Evolutionary conservation across 2,329 filamentous ascomycete genomes (phyloP).

Genomic region (Amauroascus verrucosus): DNA sequence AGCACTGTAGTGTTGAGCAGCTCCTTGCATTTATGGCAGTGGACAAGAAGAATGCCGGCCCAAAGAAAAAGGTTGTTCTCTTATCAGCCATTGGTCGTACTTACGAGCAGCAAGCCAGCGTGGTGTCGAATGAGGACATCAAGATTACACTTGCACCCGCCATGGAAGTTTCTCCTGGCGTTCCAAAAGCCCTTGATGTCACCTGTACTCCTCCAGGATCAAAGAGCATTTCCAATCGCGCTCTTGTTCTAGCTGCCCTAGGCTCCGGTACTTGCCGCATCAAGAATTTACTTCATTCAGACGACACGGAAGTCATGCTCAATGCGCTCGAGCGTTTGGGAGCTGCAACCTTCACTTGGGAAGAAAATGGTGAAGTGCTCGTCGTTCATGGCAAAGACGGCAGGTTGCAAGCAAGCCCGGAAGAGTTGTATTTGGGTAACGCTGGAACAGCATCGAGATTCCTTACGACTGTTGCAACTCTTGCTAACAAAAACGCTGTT

Average conservation of each 20-base stretch:
- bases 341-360: slow-evolving; percentile 84
- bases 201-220: slow-evolving; percentile 84
- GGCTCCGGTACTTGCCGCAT: slow-evolving; percentile 77
- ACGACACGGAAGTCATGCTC: slow-evolving; percentile 95
- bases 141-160: slow-evolving; percentile 72
- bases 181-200: slow-evolving; percentile 55
- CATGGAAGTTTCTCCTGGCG: slow-evolving; percentile 61
- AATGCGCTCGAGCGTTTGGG: slow-evolving; percentile 76
- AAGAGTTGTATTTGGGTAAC: slow-evolving; percentile 85
- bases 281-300: slow-evolving; percentile 86
- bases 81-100: slow-evolving; percentile 83
- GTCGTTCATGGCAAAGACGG: slow-evolving; percentile 89
- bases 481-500: slow-evolving; percentile 57
- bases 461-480: slow-evolving; percentile 77
- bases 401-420: slow-evolving; percentile 60
- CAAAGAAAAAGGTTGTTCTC: slow-evolving; percentile 90
- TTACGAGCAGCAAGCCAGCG: slow-evolving; percentile 74
- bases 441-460: slow-evolving; percentile 94
- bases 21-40: slow-evolving; percentile 89
- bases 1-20: slow-evolving; percentile 75
- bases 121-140: slow-evolving; percentile 79
- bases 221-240: slow-evolving; percentile 94
- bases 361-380: slow-evolving; percentile 83
- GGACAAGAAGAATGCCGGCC: slow-evolving; percentile 96
- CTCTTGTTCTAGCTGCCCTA: slow-evolving; percentile 84